phyloP scores from a whole-genome alignment of 148 eudicot genomes.

The Rheum nobile region DNA sequence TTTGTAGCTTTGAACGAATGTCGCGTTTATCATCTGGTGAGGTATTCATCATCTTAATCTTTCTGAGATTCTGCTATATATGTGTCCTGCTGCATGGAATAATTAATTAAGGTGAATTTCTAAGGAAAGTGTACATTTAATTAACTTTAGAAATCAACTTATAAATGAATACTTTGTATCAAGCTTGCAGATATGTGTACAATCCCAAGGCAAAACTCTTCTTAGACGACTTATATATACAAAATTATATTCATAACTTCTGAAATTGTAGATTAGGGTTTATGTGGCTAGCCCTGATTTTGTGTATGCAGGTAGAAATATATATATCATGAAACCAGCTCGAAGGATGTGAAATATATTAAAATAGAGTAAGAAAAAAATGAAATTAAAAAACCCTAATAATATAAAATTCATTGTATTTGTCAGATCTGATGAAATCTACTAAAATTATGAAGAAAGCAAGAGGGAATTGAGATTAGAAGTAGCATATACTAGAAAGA shows the following conservation, averaged over 20 bases:
- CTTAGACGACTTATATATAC: background rate
- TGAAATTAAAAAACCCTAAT: background rate
- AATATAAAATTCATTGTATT: background rate
- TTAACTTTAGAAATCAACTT: too few species aligned
- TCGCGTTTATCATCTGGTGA: background rate
- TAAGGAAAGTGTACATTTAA: too few species aligned
- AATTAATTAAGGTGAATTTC: too few species aligned
- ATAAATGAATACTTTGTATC: background rate
- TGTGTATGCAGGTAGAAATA: background rate
- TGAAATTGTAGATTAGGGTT: background rate
- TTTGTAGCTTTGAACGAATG: background rate
- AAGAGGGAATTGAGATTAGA: background rate
- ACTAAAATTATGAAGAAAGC: background rate
- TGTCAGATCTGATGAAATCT: background rate
- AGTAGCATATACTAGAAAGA: too few species aligned
- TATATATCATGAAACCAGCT: background rate
- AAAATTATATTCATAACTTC: background rate
- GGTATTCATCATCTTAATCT: background rate
- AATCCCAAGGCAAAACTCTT: too few species aligned
- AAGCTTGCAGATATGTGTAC: background rate
- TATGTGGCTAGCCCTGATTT: background rate
- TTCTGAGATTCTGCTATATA: background rate
- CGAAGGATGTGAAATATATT: background rate
- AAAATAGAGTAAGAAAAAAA: too few species aligned
- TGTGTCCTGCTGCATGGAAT: background rate